phyloP scores from a whole-genome alignment of 371 early-diverging fungal genomes.

The Mucor plumbeus region DNA sequence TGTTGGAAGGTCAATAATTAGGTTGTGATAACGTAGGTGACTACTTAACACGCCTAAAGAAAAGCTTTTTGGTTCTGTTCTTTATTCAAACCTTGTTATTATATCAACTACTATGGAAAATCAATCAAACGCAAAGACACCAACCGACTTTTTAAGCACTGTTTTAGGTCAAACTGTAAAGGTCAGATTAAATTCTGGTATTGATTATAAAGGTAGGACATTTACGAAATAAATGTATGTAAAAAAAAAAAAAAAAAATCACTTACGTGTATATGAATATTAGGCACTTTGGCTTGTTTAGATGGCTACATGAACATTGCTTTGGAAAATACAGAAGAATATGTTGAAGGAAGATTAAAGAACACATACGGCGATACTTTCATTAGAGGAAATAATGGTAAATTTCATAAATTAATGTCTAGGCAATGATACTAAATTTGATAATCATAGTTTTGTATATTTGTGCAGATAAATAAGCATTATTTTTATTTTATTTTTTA shows the following conservation, averaged over 20 bases:
- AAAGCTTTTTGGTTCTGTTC: constrained; percentile 12
- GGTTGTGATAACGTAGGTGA: too few species aligned
- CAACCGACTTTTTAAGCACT: constrained; percentile 82
- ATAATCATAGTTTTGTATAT: constrained; percentile 49
- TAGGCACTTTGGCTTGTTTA: constrained; percentile 92
- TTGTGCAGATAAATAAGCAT: constrained; percentile 41
- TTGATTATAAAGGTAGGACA: constrained; percentile 87
- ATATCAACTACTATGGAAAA: constrained; percentile 30
- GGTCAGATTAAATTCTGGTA: constrained; percentile 93
- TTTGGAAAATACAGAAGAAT: constrained; percentile 95
- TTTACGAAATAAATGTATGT: background rate
- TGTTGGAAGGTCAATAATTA: too few species aligned
- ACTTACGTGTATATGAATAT: background rate
- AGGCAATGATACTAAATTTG: background rate
- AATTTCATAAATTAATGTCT: background rate
- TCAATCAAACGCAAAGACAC: constrained; percentile 54
- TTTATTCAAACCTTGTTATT: constrained; percentile 3
- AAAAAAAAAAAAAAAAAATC: background rate
- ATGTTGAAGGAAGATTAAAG: constrained; percentile 88
- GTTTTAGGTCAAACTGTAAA: constrained; percentile 85
- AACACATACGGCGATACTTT: constrained; percentile 96
- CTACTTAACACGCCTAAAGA: constrained; percentile 1
- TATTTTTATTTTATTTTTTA: constrained; percentile 13
- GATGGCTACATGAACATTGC: constrained; percentile 99
- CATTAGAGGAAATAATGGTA: constrained; percentile 97